These are phyloP conservation scores for Marasmius tenuissimus DNA, from an alignment of 1,284 basidiomycete species.

Conservation along the genomic window DNA sequence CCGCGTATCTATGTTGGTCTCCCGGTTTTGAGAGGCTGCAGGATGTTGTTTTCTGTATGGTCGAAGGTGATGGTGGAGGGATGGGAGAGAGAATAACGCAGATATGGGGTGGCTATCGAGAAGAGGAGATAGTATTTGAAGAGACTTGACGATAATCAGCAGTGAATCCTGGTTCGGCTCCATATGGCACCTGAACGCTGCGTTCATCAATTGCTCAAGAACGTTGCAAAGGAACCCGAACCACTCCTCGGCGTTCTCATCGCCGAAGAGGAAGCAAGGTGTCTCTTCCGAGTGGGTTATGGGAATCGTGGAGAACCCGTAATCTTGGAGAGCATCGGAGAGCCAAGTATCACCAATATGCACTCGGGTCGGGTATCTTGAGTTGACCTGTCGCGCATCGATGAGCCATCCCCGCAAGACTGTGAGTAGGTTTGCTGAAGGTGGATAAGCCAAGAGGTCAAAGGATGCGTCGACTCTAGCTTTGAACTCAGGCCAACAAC, in stretches of 20 bases:
- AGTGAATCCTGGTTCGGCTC: background rate
- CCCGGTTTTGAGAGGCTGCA: background rate
- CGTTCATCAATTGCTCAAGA: background rate
- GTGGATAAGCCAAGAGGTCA: slow-evolving; percentile 2
- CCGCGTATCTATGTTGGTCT: background rate
- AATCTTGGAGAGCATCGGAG: background rate
- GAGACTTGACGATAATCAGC: background rate
- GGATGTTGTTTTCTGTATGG: slow-evolving; percentile 1
- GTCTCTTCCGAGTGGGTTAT: background rate
- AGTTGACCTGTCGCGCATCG: background rate
- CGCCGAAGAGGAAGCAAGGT: background rate
- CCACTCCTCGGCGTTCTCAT: background rate
- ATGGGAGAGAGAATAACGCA: slow-evolving; percentile 3
- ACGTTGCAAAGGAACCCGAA: background rate
- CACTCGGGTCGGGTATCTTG: background rate
- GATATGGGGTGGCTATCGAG: slow-evolving; percentile 2
- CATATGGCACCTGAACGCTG: background rate
- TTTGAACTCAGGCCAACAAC: slow-evolving; percentile 7
- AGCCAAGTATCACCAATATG: background rate
- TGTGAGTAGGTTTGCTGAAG: slow-evolving; percentile 1
- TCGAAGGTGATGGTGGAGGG: slow-evolving; percentile 4
- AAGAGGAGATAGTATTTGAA: slow-evolving; percentile 5
- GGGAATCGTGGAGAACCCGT: background rate
- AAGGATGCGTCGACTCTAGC: slow-evolving; percentile 5
- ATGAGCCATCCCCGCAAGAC: slow-evolving; percentile 3